A percentile compares a stretch with the other conserved stretches of the same genome.
Conservation (phyloP, 441 rosid species). For the Melastoma candidum region DNA sequence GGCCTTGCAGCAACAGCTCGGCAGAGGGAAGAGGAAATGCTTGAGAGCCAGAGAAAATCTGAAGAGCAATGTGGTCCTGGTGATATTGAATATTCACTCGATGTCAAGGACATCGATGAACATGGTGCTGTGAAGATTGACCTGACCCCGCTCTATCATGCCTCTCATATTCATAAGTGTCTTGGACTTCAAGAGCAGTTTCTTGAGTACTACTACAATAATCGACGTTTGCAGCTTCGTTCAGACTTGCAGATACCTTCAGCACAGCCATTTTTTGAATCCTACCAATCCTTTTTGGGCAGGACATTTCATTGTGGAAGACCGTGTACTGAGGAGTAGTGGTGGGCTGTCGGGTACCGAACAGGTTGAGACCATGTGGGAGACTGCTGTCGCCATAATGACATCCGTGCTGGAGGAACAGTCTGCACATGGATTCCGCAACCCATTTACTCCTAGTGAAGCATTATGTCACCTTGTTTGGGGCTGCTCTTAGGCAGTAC, state of each 20-base stretch:
- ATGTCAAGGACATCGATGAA: conserved; percentile 72
- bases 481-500: conserved; percentile 65
- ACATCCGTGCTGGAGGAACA: conserved; percentile 57
- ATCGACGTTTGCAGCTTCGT: conserved; percentile 62
- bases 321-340: conserved; percentile 78
- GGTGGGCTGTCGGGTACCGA: conserved; percentile 54
- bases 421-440: conserved; percentile 73
- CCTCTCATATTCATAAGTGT: conserved; percentile 73
- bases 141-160: conserved; percentile 79
- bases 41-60: conserved; percentile 78
- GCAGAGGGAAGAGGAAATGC: conserved; percentile 82
- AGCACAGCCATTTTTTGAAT: conserved; percentile 75
- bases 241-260: conserved; percentile 81
- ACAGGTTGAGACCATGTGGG: conserved; percentile 94
- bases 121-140: conserved; percentile 69
- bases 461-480: conserved; percentile 86
- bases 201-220: conserved; percentile 72
- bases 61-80: conserved; percentile 74
- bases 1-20: conserved; percentile 67
- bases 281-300: conserved; percentile 79
- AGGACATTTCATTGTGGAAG: conserved; percentile 93
- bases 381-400: conserved; percentile 62
- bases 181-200: conserved; percentile 73
- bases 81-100: conserved; percentile 52
- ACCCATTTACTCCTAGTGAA: conserved; percentile 89